Conservation (phyloP, 768 basidiomycete species). For the Tulasnella sp. region DNA sequence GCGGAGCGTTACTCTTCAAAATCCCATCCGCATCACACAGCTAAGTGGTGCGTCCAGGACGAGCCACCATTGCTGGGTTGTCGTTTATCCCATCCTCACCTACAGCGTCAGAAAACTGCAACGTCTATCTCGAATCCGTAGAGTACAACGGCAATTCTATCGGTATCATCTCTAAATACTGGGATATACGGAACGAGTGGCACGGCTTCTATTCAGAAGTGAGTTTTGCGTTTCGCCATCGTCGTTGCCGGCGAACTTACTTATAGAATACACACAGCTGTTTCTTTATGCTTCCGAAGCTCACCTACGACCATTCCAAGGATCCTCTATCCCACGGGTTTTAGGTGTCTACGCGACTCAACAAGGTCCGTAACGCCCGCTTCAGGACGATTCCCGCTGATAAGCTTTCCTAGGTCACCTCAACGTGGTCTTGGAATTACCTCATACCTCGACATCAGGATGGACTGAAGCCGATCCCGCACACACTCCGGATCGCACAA, state of each 20-base stretch:
- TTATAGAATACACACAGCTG: background rate
- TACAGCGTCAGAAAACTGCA: background rate
- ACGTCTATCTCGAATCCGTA: background rate
- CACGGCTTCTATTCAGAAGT: constrained; percentile 6
- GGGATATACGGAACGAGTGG: background rate
- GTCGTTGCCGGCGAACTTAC: background rate
- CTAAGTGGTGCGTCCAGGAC: background rate
- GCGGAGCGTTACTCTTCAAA: background rate
- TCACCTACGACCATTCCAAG: constrained; percentile 1
- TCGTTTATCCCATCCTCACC: too few relatives aligned
- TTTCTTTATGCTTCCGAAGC: background rate
- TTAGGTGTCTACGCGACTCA: background rate
- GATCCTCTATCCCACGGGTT: background rate
- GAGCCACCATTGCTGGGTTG: background rate
- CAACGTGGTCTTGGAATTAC: background rate
- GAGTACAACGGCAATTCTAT: background rate
- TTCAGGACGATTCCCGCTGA: background rate
- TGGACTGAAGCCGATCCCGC: background rate
- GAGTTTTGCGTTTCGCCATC: background rate
- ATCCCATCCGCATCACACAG: background rate
- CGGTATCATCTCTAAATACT: background rate
- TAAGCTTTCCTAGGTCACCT: background rate
- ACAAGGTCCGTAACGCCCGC: background rate
- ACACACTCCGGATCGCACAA: background rate
- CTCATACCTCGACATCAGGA: background rate